Evolutionary conservation across 176 grass and related monocot species (phyloP).

Genomic region (Aegilops sharonensis): DNA sequence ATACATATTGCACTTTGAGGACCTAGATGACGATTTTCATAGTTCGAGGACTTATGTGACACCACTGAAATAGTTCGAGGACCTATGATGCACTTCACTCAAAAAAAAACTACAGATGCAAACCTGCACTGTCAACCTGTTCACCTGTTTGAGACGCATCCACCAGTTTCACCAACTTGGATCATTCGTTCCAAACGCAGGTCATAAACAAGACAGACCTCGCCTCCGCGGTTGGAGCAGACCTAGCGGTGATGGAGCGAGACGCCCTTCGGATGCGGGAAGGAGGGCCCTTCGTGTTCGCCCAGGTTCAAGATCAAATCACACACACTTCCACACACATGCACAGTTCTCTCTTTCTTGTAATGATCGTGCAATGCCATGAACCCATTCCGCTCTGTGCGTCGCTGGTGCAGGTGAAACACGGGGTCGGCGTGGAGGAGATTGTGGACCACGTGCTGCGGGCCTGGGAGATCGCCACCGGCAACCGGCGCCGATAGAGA

Average conservation of each 20-base stretch:
- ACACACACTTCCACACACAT: not conserved
- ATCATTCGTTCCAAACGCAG: constrained; percentile 32
- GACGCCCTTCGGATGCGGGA: constrained; percentile 87
- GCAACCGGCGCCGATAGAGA: constrained; percentile 55
- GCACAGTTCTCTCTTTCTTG: not conserved
- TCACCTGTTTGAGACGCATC: not conserved
- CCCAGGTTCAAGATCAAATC: constrained; percentile 51
- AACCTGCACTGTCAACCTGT: not conserved
- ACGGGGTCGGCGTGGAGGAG: constrained; percentile 73
- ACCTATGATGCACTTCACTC: too few relatives aligned
- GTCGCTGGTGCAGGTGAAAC: constrained; percentile 53
- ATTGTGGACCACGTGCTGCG: constrained; percentile 76
- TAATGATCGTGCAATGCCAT: not conserved
- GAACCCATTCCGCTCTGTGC: not conserved
- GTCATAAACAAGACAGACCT: constrained; percentile 99
- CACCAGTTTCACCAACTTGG: not conserved
- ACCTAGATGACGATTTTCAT: too few relatives aligned
- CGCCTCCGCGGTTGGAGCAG: constrained; percentile 76
- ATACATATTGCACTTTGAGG: too few relatives aligned
- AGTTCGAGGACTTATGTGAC: too few relatives aligned
- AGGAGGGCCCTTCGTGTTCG: constrained; percentile 90
- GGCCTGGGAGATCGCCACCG: constrained; percentile 72
- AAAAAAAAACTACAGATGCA: too few relatives aligned
- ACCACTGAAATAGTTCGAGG: too few relatives aligned
- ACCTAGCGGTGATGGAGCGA: constrained; percentile 82